Evolutionary conservation across 2,329 filamentous ascomycete species (phyloP).

Genomic region (Colletotrichum sp.): DNA sequence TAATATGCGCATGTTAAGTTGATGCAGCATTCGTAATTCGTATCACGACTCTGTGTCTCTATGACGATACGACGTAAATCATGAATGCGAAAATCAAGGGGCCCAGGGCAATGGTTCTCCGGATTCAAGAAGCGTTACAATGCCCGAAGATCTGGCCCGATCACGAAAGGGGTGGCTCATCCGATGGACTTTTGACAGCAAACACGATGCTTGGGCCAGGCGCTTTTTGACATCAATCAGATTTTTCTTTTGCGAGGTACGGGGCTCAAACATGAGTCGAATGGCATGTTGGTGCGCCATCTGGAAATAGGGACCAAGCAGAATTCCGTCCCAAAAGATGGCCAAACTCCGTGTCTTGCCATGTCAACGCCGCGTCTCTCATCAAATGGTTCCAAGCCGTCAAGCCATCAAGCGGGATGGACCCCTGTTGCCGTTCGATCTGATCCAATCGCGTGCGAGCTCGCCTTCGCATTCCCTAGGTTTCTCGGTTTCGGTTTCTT

Average conservation of each 20-base stretch:
- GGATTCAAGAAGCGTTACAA: neutral
- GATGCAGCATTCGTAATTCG: neutral
- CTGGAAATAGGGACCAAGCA: neutral
- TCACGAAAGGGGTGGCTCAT: neutral
- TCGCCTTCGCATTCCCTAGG: neutral
- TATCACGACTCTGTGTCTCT: neutral
- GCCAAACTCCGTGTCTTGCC: neutral
- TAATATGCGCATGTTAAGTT: neutral
- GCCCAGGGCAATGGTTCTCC: neutral
- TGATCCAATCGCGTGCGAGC: neutral
- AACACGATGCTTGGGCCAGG: neutral
- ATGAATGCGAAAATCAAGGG: neutral
- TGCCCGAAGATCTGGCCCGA: neutral
- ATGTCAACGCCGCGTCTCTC: neutral
- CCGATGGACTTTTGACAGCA: neutral
- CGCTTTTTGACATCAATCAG: neutral
- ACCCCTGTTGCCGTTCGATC: neutral
- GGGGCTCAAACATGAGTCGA: neutral
- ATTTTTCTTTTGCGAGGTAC: neutral
- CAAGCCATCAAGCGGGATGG: neutral
- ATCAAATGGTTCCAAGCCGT: neutral
- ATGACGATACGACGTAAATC: neutral
- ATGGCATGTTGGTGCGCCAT: neutral
- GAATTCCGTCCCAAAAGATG: neutral
- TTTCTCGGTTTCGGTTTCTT: constrained; percentile 11